phyloP scores from a whole-genome alignment of 768 basidiomycete genomes.

The Candolleomyces eurysporus region DNA sequence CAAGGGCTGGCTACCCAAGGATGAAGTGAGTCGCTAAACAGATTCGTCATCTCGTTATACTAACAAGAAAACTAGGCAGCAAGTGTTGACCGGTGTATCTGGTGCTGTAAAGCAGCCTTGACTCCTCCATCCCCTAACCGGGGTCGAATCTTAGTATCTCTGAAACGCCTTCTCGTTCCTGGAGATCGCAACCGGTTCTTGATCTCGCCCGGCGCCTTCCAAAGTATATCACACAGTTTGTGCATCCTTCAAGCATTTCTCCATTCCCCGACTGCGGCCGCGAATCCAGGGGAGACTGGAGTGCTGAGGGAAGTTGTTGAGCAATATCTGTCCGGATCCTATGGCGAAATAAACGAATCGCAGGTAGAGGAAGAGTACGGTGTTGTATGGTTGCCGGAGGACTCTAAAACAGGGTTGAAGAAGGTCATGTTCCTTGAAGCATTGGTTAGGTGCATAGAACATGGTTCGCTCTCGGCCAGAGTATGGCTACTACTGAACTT shows the following conservation, averaged over 20 bases:
- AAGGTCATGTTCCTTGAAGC: conserved; percentile 43
- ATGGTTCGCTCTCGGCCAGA: conserved; percentile 41
- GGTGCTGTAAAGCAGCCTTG: conserved; percentile 67
- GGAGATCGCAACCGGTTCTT: conserved; percentile 39
- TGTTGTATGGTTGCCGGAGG: conserved; percentile 33
- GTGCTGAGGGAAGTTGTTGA: conserved; percentile 42
- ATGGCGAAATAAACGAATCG: conserved; percentile 46
- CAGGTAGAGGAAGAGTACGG: conserved; percentile 53
- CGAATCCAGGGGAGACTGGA: conserved; percentile 28
- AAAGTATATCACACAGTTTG: conserved; percentile 50
- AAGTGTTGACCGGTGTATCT: conserved; percentile 59
- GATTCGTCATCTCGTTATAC: not conserved
- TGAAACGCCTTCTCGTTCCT: conserved; percentile 47
- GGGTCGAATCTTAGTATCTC: conserved; percentile 46
- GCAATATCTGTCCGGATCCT: conserved; percentile 43
- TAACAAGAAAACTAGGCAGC: conserved; percentile 26
- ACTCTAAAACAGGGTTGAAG: conserved; percentile 30
- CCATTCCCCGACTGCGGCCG: conserved; percentile 7
- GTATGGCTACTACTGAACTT: conserved; percentile 49
- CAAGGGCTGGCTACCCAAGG: conserved; percentile 54
- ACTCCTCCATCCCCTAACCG: conserved; percentile 40
- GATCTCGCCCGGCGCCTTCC: conserved; percentile 44
- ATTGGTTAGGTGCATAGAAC: conserved; percentile 51
- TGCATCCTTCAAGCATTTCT: conserved; percentile 48
- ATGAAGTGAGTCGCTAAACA: conserved; percentile 42